Evolutionary conservation across 345 rosid genomes (phyloP), one percentile per base, ranked within the genome.

Genomic region (Eucalyptus urophylla): DNA sequence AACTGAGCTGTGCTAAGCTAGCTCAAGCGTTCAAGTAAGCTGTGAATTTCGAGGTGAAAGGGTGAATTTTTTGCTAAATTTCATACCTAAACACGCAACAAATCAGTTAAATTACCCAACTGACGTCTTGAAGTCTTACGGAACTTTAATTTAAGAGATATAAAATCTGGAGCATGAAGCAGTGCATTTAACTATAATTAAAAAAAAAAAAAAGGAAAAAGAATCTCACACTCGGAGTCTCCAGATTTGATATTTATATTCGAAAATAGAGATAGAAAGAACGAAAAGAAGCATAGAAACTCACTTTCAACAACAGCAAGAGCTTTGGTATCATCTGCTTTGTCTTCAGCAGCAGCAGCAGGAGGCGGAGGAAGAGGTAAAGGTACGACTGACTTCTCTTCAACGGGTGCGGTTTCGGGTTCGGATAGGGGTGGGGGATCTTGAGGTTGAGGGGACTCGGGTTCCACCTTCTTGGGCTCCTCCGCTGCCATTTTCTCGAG

Each of bases 401-500:
- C 80, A 25, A 88, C 90, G 16, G 92, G 94, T 81, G 90, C 91
- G 27, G 83, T 14, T 40, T 69, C 80, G 85, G 85, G 29, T 76
- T 72, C 44, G 81, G 81, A 33, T 72, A 1, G 9, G 47, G 85
- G 47, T 21, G 29, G 85, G 47, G 85, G 15, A 76, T 40, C 3
- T 6, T 21, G 85, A 76, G 47, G 85, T 11, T 40, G 85, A 76
- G 85, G 27, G 27, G 85, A 22, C 22, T 91, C 87, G 76, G 89
- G 37, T 60, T 94, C 97, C 8, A 90, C 88, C 92, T 91, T 92
- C 92, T 93, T 93, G 53, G 94, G 88, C 87, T 92, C 93, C 80
- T 91, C 94, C 87, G 90, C 94, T 24, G 93, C 94, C 97, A 94
- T 94, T 44, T 86, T 72, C 21, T 92, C 12, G 44, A 88, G 8